phyloP scores from a whole-genome alignment of 495 filamentous ascomycete species.

The Pseudevernia furfuracea region DNA sequence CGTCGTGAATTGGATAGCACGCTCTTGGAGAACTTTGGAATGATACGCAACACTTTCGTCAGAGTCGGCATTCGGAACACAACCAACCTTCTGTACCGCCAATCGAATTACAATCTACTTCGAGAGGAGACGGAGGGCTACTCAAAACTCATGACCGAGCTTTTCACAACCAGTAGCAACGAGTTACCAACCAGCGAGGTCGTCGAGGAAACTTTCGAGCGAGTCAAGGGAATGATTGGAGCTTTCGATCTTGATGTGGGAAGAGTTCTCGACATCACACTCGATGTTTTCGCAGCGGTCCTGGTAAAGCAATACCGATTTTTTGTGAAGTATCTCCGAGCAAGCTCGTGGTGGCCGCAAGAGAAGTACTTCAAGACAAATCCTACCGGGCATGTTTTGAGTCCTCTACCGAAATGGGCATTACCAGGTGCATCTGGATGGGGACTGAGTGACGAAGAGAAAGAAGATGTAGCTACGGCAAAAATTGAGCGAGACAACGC shows the following conservation, averaged over 20 bases:
- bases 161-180: slow-evolving; percentile 69
- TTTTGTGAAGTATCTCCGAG: slow-evolving; percentile 82
- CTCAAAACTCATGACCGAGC: slow-evolving; percentile 77
- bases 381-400: slow-evolving; percentile 29
- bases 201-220: slow-evolving; percentile 62
- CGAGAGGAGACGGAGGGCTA: slow-evolving; percentile 96
- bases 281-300: slow-evolving; percentile 81
- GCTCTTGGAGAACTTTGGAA: slow-evolving; percentile 61
- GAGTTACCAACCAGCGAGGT: slow-evolving; percentile 54
- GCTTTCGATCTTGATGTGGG: slow-evolving; percentile 93
- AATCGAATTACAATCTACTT: slow-evolving; percentile 92
- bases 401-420: slow-evolving; percentile 74
- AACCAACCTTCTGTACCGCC: slow-evolving; percentile 86
- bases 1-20: slow-evolving; percentile 74
- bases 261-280: slow-evolving; percentile 81
- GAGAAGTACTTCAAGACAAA: slow-evolving; percentile 30
- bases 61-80: slow-evolving; percentile 76
- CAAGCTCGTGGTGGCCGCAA: slow-evolving; percentile 96
- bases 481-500: slow-evolving; percentile 57
- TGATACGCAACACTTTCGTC: slow-evolving; percentile 80
- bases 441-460: slow-evolving; percentile 57
- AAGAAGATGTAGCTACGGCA: slow-evolving; percentile 39
- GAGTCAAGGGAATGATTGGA: slow-evolving; percentile 83
- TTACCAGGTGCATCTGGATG: slow-evolving; percentile 56
- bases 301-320: slow-evolving; percentile 81